A percentile compares a stretch with the other conserved stretches of the same genome.
Conservation (phyloP, 805 yeast genomes). For the Priceomyces carsonii region DNA sequence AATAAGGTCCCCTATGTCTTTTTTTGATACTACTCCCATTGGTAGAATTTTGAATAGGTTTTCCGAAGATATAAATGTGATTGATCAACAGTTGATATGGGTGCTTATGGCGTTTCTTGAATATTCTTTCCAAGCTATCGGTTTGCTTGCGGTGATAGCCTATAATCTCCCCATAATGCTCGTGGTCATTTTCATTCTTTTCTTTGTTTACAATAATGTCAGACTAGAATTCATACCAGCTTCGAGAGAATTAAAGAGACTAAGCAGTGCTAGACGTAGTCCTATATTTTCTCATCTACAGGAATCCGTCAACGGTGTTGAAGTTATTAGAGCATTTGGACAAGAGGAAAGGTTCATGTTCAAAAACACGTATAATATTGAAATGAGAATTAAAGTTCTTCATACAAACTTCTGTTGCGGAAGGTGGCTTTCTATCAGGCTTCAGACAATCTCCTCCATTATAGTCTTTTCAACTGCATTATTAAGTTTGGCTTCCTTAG, state of each 20-base stretch:
- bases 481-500: conserved; percentile 26
- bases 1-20: conserved; percentile 41
- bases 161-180: conserved; percentile 34
- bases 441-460: conserved; percentile 35
- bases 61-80: conserved; percentile 34
- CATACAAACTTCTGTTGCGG: conserved; percentile 23
- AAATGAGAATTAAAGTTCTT: conserved; percentile 21
- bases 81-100: conserved; percentile 37
- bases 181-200: conserved; percentile 23
- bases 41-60: conserved; percentile 42
- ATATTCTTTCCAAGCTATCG: conserved; percentile 18
- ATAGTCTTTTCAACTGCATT: conserved; percentile 31
- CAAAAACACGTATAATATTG: conserved; percentile 23
- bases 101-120: conserved; percentile 21
- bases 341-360: conserved; percentile 52
- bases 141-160: conserved; percentile 31
- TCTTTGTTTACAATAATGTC: conserved; percentile 30
- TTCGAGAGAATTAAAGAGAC: conserved; percentile 72
- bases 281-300: conserved; percentile 84
- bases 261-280: conserved; percentile 65
- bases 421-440: conserved; percentile 40
- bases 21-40: conserved; percentile 42
- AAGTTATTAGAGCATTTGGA: conserved; percentile 76
- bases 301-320: conserved; percentile 76
- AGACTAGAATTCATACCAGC: conserved; percentile 34